phyloP scores from a whole-genome alignment of 2,329 filamentous ascomycete genomes.

The Pseudocercospora eumusae region DNA sequence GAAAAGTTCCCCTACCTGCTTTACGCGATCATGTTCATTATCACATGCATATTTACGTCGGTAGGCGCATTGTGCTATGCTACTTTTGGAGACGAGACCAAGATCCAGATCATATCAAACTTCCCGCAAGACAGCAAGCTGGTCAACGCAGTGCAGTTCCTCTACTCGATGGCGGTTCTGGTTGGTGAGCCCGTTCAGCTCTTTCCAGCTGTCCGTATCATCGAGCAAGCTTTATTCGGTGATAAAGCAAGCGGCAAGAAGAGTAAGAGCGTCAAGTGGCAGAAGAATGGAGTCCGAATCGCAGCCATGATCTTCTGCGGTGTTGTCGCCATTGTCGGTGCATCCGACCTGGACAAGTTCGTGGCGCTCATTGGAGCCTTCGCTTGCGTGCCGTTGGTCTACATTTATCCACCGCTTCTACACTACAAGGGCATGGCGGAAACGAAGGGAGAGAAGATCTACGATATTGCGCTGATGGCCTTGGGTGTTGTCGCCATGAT shows the following conservation, averaged over 20 bases:
- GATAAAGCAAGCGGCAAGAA: constrained; percentile 65
- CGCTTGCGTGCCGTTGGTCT: constrained; percentile 73
- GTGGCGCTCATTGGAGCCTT: constrained; percentile 73
- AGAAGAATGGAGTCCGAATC: constrained; percentile 69
- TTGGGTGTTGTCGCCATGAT: constrained; percentile 68
- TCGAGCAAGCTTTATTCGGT: constrained; percentile 69
- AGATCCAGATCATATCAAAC: constrained; percentile 75
- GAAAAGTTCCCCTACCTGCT: constrained; percentile 67
- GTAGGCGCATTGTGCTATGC: constrained; percentile 74
- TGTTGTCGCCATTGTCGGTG: constrained; percentile 63
- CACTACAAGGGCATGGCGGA: constrained; percentile 68
- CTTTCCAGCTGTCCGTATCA: constrained; percentile 71
- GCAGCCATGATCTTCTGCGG: constrained; percentile 61
- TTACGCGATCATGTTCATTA: constrained; percentile 69
- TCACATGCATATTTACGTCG: constrained; percentile 71
- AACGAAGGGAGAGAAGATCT: constrained; percentile 55
- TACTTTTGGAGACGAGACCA: constrained; percentile 67
- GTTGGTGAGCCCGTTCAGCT: constrained; percentile 73
- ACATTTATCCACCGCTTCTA: constrained; percentile 72
- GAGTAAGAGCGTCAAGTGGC: constrained; percentile 68
- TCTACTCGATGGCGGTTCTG: constrained; percentile 73
- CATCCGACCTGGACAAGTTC: constrained; percentile 71
- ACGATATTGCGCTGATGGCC: constrained; percentile 64
- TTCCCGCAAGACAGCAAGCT: constrained; percentile 69
- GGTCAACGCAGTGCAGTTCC: constrained; percentile 74